Conservation (phyloP, 768 basidiomycete genomes). For the Mycena leptocephala region DNA sequence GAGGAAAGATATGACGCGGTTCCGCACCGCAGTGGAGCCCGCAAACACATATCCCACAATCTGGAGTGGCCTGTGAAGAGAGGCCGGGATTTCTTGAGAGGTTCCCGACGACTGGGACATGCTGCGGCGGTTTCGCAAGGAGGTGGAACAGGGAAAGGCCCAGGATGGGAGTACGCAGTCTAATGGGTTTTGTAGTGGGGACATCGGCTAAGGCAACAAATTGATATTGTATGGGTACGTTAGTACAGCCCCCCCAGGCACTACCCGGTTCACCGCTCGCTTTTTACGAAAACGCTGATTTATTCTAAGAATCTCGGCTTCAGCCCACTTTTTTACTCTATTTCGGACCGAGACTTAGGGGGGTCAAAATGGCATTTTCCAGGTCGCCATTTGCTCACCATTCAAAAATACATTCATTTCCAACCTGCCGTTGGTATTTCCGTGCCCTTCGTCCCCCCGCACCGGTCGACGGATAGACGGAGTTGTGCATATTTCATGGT, state of each 20-base stretch:
- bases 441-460: not conserved
- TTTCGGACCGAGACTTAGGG: no score
- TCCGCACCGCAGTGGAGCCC: constrained; percentile 14
- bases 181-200: not conserved
- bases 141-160: not conserved
- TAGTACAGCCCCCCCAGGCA: not conserved
- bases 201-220: constrained; percentile 1
- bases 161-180: not conserved
- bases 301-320: not conserved
- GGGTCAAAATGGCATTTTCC: no score
- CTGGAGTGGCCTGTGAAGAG: constrained; percentile 1
- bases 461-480: not conserved
- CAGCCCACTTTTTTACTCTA: not conserved
- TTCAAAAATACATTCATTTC: no score
- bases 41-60: not conserved
- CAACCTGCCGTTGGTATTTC: no score
- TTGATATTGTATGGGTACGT: not conserved
- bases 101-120: not conserved
- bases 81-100: constrained; percentile 7
- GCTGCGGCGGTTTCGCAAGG: constrained; percentile 2
- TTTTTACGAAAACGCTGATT: no score
- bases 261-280: no score
- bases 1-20: constrained; percentile 1
- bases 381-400: no score
- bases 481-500: not conserved